Evolutionary conservation across 2,329 filamentous ascomycete species (phyloP).

Genomic region (Chaetomium sp.): DNA sequence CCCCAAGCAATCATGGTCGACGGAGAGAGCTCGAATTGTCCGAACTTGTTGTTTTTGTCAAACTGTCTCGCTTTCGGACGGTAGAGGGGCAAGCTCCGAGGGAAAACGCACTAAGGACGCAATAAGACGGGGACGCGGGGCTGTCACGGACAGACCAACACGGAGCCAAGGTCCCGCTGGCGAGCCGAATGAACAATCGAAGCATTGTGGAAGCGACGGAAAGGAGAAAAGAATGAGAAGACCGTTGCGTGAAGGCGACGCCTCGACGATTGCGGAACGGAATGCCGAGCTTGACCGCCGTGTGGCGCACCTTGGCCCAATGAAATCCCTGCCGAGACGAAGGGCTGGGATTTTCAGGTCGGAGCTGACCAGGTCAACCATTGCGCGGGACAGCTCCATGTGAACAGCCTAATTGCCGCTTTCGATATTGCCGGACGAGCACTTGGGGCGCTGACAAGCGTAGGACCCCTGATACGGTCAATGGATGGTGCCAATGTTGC

Average conservation of each 20-base stretch:
- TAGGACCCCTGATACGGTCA: constrained; percentile 11
- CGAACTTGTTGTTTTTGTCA: too few relatives aligned
- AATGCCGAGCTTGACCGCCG: constrained; percentile 22
- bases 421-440: constrained; percentile 20
- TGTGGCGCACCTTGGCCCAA: constrained; percentile 15
- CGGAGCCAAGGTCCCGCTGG: too few relatives aligned
- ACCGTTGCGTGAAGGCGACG: constrained; percentile 11
- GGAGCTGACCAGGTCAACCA: constrained; percentile 10
- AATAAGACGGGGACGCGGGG: too few relatives aligned
- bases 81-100: too few relatives aligned
- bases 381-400: constrained; percentile 8
- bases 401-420: constrained; percentile 26
- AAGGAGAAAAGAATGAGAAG: neutral
- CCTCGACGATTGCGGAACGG: constrained; percentile 19
- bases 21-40: too few relatives aligned
- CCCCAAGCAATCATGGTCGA: too few relatives aligned
- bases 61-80: too few relatives aligned
- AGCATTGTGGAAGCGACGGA: too few relatives aligned
- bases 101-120: too few relatives aligned
- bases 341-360: constrained; percentile 5
- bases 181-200: too few relatives aligned
- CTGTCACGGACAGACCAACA: too few relatives aligned
- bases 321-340: constrained; percentile 18
- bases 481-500: constrained; percentile 16
- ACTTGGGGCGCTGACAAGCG: constrained; percentile 4